Base-by-base conservation (phyloP, 179 eudicot species). In the Silene noctiflora region DNA sequence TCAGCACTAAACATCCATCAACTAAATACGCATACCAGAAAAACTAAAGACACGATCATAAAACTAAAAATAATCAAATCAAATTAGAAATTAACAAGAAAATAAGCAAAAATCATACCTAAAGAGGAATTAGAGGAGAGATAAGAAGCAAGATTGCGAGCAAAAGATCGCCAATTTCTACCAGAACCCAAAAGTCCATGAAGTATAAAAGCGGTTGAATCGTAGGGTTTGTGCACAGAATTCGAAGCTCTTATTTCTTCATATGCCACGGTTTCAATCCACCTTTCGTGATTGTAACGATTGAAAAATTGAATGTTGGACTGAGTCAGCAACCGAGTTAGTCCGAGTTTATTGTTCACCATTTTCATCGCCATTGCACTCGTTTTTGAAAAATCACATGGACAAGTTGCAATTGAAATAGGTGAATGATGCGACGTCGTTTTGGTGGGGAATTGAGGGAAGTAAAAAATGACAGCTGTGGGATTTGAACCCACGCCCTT, bases 401-500 rank as follows among this genome's bases (percentile, higher is more conserved):
- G 51, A 44, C 14, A 44, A 44, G 13, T 44, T 44, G 51, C 13
- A 44, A 44, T 11, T 63, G 2, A 63, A 63, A 12, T 0, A 11
- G 67, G 3, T 62, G 21, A 55, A 65, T 0, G 16, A 3, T 10
- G 4, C 71, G 77, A 44, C 63, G 80, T 25, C 73, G 79, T 69
- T 44, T 69, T 14, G 20, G 10, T 3, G n/a, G 12, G 33, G 4
- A 39, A 10, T 44, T 20, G 24, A 4, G 53, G 17, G 2, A 6
- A 13, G 0, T 66, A 59, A 60, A 71, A 65, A 0, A 25, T 90
- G 96, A 91, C 91, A 83, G 90, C 92, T 90, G 92, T 91, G 94
- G 90, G 92, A 90, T 91, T 91, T 90, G 94, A 90, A 90, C 97
- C 97, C 94, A 91, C 92, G 92, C 94, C 97, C 92, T 90, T 91